Evolutionary conservation across 352 stramenopile genomes (phyloP).

Genomic region (Phytophthora fragariaefolia): DNA sequence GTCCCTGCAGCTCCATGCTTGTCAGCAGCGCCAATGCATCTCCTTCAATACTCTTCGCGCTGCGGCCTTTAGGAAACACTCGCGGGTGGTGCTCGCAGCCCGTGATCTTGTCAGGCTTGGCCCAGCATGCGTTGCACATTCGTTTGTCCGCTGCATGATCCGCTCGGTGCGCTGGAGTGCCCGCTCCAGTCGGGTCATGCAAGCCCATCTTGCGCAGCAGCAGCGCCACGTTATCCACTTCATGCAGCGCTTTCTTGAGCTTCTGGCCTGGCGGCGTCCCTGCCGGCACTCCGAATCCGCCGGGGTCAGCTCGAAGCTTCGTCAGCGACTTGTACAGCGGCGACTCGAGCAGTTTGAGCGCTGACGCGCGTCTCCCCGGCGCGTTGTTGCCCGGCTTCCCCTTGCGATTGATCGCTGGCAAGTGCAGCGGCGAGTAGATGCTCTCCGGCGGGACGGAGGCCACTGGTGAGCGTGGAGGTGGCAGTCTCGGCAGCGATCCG

Average conservation of each 20-base stretch:
- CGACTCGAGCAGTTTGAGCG: constrained; percentile 71
- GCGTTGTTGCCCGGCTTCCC: constrained; percentile 28
- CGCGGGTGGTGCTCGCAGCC: constrained; percentile 69
- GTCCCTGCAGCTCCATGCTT: constrained; percentile 71
- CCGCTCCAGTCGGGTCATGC: constrained; percentile 38
- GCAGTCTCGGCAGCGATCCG: constrained; percentile 21
- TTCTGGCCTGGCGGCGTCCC: constrained; percentile 33
- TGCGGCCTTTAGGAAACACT: constrained; percentile 41
- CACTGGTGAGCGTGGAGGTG: constrained; percentile 34
- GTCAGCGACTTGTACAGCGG: constrained; percentile 78
- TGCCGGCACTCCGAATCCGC: constrained; percentile 25
- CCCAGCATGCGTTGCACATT: constrained; percentile 87
- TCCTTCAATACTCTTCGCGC: constrained; percentile 26
- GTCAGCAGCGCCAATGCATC: constrained; percentile 29
- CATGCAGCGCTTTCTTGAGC: constrained; percentile 63
- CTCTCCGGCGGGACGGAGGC: constrained; percentile 27
- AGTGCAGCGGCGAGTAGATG: constrained; percentile 25
- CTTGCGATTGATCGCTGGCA: constrained; percentile 49
- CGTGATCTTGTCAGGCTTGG: constrained; percentile 59
- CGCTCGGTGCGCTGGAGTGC: constrained; percentile 42
- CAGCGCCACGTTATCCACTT: constrained; percentile 77
- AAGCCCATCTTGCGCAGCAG: constrained; percentile 77
- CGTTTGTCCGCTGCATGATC: constrained; percentile 79
- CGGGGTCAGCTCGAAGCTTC: constrained; percentile 49
- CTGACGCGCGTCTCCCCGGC: constrained; percentile 22